Evolutionary conservation across 2,329 filamentous ascomycete genomes (phyloP).

Genomic region (Colletotrichum sp.): DNA sequence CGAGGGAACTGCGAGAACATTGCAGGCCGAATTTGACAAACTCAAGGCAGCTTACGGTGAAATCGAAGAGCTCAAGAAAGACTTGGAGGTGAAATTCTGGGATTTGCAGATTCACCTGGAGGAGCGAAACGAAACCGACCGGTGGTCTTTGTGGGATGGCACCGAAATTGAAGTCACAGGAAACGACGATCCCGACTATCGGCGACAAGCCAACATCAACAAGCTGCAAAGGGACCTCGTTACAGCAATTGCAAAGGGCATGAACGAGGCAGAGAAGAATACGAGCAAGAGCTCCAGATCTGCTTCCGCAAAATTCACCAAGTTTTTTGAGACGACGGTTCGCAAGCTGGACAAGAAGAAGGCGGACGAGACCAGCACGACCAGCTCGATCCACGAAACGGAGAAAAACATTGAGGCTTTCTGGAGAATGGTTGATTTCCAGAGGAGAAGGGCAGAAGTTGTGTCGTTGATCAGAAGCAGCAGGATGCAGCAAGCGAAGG

Average conservation of each 20-base stretch:
- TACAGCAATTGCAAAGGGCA: background rate
- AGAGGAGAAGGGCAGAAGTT: background rate
- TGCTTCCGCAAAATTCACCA: background rate
- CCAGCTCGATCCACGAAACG: background rate
- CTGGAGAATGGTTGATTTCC: constrained; percentile 8
- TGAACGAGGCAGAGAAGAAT: background rate
- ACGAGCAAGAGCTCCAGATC: background rate
- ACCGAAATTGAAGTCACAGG: background rate
- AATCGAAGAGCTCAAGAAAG: background rate
- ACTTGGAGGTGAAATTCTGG: background rate
- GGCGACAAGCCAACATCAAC: background rate
- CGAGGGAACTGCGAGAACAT: background rate
- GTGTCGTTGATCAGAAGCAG: background rate
- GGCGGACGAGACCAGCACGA: background rate
- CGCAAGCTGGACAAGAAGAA: background rate
- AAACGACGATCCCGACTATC: background rate
- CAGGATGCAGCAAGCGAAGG: background rate
- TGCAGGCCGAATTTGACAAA: background rate
- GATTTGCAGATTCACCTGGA: background rate
- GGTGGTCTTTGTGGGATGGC: background rate
- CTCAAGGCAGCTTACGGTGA: background rate
- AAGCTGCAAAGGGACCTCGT: background rate
- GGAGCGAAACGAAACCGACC: background rate
- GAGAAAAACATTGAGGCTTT: background rate
- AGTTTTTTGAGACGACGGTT: background rate